A percentile compares a stretch with the other conserved stretches of the same genome.
Conservation (phyloP, 495 filamentous ascomycete species). For the Achaetomiella virescens region DNA sequence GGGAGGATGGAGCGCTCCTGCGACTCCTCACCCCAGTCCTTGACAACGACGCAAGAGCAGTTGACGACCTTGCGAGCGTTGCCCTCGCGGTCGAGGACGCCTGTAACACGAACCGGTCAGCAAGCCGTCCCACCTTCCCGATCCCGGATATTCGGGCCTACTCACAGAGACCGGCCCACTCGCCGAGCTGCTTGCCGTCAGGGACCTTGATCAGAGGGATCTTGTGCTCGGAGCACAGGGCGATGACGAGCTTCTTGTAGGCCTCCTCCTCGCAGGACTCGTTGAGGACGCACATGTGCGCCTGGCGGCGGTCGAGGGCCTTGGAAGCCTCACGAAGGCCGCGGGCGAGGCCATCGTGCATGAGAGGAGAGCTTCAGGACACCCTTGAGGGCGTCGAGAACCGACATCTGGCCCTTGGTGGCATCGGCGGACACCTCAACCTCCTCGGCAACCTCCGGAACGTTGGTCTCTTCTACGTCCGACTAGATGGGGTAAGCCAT, state of each 20-base stretch:
- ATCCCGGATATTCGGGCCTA: conserved; percentile 22
- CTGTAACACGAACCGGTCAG: conserved; percentile 39
- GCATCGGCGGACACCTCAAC: conserved; percentile 88
- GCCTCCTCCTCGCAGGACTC: conserved; percentile 99
- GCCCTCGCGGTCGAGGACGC: conserved; percentile 96
- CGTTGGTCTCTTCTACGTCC: conserved; percentile 72
- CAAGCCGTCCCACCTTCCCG: not conserved
- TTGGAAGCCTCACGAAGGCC: conserved; percentile 97
- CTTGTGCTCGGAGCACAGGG: conserved; percentile 96
- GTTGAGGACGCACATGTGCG: conserved; percentile 99
- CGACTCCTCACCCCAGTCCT: conserved; percentile 99
- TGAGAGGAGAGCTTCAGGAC: conserved; percentile 96
- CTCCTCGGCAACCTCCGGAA: conserved; percentile 72
- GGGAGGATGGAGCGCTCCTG: conserved; percentile 93
- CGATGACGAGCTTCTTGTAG: conserved; percentile 99
- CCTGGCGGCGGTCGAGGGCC: conserved; percentile 94
- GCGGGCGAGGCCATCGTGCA: conserved; percentile 98
- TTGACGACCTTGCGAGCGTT: conserved; percentile 99
- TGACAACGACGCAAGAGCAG: conserved; percentile 98
- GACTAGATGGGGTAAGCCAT: conserved; percentile 34
- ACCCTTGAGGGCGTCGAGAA: conserved; percentile 95
- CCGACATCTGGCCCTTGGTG: conserved; percentile 87
- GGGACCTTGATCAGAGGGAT: conserved; percentile 99
- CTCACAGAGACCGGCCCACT: conserved; percentile 99
- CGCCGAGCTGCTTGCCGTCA: conserved; percentile 97